A percentile compares a stretch with the other conserved stretches of the same genome.
Conservation (phyloP, 164 flowering plant genomes). For the Amborella trichopoda region DNA sequence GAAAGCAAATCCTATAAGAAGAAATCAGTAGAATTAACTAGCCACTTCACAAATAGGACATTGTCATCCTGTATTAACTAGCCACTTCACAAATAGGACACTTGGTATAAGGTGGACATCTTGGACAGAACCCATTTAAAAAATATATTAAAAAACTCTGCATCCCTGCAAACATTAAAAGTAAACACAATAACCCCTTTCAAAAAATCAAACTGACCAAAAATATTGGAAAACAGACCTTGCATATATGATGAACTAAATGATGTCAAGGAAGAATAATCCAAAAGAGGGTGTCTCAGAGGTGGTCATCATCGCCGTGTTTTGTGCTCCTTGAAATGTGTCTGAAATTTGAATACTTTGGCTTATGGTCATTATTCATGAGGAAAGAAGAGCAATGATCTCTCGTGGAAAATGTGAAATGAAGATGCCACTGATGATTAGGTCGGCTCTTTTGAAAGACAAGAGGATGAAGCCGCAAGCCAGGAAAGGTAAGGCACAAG, state of each 20-base stretch:
- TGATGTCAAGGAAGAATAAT: slow-evolving; percentile 76
- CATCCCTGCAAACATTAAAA: slow-evolving; percentile 38
- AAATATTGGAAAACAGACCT: slow-evolving; percentile 81
- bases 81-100: slow-evolving; percentile 5
- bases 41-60: background rate
- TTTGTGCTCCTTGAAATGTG: slow-evolving; percentile 48
- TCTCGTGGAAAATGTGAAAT: slow-evolving; percentile 32
- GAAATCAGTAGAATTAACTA: background rate
- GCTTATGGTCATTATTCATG: slow-evolving; percentile 44
- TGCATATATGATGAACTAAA: slow-evolving; percentile 49
- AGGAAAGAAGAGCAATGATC: slow-evolving; percentile 48
- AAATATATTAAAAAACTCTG: slow-evolving; percentile 23
- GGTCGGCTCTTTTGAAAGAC: slow-evolving; percentile 50
- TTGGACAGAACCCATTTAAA: slow-evolving; percentile 4
- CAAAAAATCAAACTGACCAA: slow-evolving; percentile 47
- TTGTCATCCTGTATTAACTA: background rate
- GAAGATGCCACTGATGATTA: slow-evolving; percentile 58
- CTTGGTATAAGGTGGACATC: no score
- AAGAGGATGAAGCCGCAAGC: slow-evolving; percentile 48
- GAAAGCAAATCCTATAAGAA: slow-evolving; percentile 80
- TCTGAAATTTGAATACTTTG: slow-evolving; percentile 31
- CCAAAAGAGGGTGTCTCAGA: slow-evolving; percentile 73
- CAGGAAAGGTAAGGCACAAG: slow-evolving; percentile 46
- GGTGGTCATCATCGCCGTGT: slow-evolving; percentile 42
- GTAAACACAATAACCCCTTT: no score